Conservation (phyloP, 257 asterid genomes). For the Solanum commersonii region DNA sequence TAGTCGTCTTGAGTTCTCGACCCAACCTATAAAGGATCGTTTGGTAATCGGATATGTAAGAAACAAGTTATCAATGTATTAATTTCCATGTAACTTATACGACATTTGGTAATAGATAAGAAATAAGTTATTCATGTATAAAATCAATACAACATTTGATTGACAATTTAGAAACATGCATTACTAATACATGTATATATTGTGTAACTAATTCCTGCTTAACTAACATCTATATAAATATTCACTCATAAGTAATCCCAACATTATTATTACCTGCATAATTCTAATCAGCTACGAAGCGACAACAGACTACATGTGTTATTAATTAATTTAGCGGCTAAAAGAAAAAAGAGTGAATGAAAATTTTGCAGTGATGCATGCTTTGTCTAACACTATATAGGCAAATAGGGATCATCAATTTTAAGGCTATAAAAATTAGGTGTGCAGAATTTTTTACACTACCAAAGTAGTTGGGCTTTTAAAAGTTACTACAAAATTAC, state of each 20-base stretch:
- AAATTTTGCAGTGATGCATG: not conserved
- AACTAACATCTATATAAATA: not conserved
- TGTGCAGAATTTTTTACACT: not conserved
- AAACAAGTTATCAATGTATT: too few relatives aligned
- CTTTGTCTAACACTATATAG: not conserved
- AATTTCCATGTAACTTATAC: not conserved
- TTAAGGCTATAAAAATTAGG: not conserved
- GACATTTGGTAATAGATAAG: not conserved
- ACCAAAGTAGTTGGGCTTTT: conserved; percentile 23
- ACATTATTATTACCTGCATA: rapidly evolving
- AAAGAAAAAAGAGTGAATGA: not conserved
- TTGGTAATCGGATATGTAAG: too few relatives aligned
- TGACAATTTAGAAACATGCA: not conserved
- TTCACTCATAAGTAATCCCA: not conserved
- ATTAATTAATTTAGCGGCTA: not conserved
- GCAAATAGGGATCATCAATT: not conserved
- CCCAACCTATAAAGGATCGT: not conserved
- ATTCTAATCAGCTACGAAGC: not conserved
- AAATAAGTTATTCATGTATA: not conserved
- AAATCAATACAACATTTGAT: not conserved
- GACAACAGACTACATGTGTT: not conserved
- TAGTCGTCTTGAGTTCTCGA: too few relatives aligned
- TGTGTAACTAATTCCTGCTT: too few relatives aligned
- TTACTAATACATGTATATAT: not conserved
- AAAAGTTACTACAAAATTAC: not conserved